phyloP scores from a whole-genome alignment of 352 stramenopile species.

The Pythium grandisporangium region DNA sequence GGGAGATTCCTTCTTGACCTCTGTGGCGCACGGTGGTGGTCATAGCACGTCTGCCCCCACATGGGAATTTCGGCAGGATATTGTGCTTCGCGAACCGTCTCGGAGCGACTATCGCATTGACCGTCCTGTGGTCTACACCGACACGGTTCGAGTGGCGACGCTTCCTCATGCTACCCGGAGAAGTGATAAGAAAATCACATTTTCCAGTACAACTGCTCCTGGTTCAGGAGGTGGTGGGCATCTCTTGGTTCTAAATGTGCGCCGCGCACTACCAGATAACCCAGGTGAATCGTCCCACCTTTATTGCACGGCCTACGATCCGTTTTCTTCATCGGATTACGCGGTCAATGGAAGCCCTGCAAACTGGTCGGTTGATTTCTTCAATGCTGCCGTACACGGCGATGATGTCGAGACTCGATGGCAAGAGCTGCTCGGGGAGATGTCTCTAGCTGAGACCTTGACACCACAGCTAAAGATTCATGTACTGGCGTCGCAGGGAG shows the following conservation, averaged over 20 bases:
- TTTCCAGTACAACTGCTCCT: no score
- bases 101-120: conserved; percentile 43
- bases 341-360: conserved; percentile 49
- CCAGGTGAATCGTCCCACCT: conserved; percentile 18
- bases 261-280: conserved; percentile 28
- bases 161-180: conserved; percentile 25
- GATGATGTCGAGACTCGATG: conserved; percentile 46
- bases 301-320: conserved; percentile 82
- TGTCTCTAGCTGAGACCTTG: conserved; percentile 46
- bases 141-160: conserved; percentile 52
- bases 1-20: conserved; percentile 44
- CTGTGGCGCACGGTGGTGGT: conserved; percentile 27
- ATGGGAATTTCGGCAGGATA: conserved; percentile 49
- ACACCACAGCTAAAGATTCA: conserved; percentile 60
- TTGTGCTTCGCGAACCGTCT: conserved; percentile 44
- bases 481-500: conserved; percentile 56
- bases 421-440: conserved; percentile 29
- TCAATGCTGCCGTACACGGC: conserved; percentile 29
- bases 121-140: conserved; percentile 60
- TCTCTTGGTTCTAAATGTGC: conserved; percentile 68
- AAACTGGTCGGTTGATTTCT: conserved; percentile 62
- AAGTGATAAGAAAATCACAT: no score
- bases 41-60: conserved; percentile 40
- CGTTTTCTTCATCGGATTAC: conserved; percentile 72
- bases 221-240: no score